phyloP scores from a whole-genome alignment of 2,329 filamentous ascomycete species.

The Harringtonia lauricola region DNA sequence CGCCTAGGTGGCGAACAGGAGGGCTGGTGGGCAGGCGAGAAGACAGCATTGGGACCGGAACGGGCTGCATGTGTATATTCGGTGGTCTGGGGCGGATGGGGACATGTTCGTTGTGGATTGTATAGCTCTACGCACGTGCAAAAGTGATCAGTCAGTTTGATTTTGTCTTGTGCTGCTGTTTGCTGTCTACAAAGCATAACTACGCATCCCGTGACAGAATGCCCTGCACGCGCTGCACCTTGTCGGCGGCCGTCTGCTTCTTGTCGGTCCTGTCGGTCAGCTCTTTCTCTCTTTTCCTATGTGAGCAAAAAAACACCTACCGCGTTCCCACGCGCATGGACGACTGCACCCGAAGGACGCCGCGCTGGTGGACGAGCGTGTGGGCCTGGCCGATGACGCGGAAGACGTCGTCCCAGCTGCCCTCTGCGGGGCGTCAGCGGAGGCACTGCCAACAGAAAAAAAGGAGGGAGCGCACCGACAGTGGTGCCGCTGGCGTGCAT shows the following conservation, averaged over 20 bases:
- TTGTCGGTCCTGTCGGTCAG: slow-evolving; percentile 60
- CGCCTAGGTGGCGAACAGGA: slow-evolving; percentile 21
- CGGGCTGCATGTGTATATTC: not conserved
- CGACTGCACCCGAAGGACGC: slow-evolving; percentile 74
- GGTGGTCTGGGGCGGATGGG: too few species aligned
- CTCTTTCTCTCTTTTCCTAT: too few species aligned
- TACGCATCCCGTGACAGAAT: slow-evolving; percentile 25
- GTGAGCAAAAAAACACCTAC: slow-evolving; percentile 34
- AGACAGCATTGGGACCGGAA: too few species aligned
- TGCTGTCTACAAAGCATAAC: too few species aligned
- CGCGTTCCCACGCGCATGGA: slow-evolving; percentile 78
- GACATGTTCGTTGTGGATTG: too few species aligned
- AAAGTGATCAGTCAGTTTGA: not conserved
- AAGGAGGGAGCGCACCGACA: slow-evolving; percentile 48
- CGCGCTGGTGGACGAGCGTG: slow-evolving; percentile 61
- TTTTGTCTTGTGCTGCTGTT: not conserved
- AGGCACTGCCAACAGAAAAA: not conserved
- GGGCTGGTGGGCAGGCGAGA: not conserved
- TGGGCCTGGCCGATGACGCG: slow-evolving; percentile 78
- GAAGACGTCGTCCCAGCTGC: slow-evolving; percentile 83
- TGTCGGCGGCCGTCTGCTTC: slow-evolving; percentile 69
- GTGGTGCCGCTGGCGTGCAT: slow-evolving; percentile 96
- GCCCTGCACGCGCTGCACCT: slow-evolving; percentile 53
- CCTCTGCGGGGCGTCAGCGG: slow-evolving; percentile 48
- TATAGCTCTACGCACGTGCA: not conserved